Evolutionary conservation across 371 early-diverging fungal species (phyloP).

Genomic region (Mortierella sp.): DNA sequence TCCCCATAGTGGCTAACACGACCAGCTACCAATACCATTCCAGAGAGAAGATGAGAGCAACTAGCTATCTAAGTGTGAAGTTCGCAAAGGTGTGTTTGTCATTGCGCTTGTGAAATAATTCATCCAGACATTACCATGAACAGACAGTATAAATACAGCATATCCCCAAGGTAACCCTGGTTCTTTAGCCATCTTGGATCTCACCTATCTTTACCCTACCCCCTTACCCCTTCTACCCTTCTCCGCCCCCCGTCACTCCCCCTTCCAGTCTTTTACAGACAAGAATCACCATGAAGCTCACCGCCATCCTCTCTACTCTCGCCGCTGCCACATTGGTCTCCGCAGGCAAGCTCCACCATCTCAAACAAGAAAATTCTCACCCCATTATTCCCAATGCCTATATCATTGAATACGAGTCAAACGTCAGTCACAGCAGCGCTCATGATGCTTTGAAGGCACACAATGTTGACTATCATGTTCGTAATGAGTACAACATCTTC

Average conservation of each 20-base stretch:
- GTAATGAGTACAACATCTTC: slow-evolving; percentile 48
- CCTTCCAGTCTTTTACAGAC: slow-evolving; percentile 15
- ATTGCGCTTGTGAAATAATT: no score
- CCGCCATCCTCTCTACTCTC: slow-evolving; percentile 37
- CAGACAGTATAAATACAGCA: neutral
- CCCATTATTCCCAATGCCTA: slow-evolving; percentile 23
- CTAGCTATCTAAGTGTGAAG: no score
- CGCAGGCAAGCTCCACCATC: slow-evolving; percentile 36
- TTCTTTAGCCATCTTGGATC: slow-evolving; percentile 10
- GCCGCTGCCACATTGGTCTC: slow-evolving; percentile 51
- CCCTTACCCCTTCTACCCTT: neutral
- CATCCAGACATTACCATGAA: no score
- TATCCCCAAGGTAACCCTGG: neutral
- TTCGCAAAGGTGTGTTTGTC: no score
- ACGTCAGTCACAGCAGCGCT: slow-evolving; percentile 22
- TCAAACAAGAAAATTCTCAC: neutral
- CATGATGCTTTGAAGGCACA: slow-evolving; percentile 32
- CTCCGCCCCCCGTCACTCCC: neutral
- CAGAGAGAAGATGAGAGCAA: no score
- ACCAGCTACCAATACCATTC: no score
- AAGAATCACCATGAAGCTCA: slow-evolving; percentile 16
- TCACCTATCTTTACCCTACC: neutral
- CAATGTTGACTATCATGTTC: slow-evolving; percentile 41
- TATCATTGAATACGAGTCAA: slow-evolving; percentile 45
- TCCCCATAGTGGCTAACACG: no score